phyloP scores from a whole-genome alignment of 441 rosid species.

The Flueggea neowawraea region DNA sequence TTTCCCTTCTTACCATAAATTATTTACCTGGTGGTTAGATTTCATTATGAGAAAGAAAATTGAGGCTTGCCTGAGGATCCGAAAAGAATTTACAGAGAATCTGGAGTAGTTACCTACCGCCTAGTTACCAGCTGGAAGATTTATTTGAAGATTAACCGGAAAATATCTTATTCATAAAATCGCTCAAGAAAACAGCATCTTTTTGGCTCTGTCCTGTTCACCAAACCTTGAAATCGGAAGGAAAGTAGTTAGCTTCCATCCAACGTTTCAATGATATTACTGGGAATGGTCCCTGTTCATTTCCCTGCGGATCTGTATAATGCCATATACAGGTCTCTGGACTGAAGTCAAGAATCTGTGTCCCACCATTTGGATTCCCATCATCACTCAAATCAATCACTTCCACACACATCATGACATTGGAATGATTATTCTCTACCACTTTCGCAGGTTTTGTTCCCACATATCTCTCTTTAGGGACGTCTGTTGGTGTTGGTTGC shows the following conservation, averaged over 20 bases:
- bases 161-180: conserved; percentile 25
- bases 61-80: too few species aligned
- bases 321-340: conserved; percentile 43
- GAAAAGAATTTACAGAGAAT: too few species aligned
- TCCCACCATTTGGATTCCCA: conserved; percentile 25
- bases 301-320: conserved; percentile 70
- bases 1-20: too few species aligned
- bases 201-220: conserved; percentile 41
- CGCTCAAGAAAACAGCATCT: conserved; percentile 41
- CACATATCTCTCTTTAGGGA: conserved; percentile 6
- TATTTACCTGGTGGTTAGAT: too few species aligned
- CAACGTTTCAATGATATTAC: conserved; percentile 53
- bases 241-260: conserved; percentile 54
- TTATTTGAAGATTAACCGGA: conserved; percentile 1
- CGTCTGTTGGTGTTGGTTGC: conserved; percentile 10
- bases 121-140: too few species aligned
- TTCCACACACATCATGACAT: conserved; percentile 10
- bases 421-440: conserved; percentile 12
- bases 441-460: conserved; percentile 1
- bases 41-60: too few species aligned
- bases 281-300: conserved; percentile 66
- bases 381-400: conserved; percentile 67
- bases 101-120: too few species aligned
- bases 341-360: conserved; percentile 12
- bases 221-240: conserved; percentile 71